Evolutionary conservation across 2,329 filamentous ascomycete species (phyloP).

Genomic region (Lachnellula hyalina): DNA sequence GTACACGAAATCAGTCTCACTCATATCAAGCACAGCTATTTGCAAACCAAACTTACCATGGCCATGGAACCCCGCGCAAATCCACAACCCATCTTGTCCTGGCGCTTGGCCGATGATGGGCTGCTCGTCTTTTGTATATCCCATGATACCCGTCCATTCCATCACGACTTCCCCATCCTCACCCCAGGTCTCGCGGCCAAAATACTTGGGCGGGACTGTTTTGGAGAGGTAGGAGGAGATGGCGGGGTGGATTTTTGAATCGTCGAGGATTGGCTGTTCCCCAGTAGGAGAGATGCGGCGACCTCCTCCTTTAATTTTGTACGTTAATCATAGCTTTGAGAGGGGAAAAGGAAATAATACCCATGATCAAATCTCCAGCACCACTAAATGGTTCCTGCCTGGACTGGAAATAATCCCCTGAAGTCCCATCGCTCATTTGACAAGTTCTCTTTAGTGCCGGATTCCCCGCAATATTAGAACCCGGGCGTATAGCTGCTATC

Average conservation of each 20-base stretch:
- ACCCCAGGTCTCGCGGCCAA: constrained; percentile 40
- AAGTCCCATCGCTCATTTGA: constrained; percentile 17
- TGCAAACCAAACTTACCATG: constrained; percentile 15
- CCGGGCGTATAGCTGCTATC: constrained; percentile 38
- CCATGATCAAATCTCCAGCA: constrained; percentile 27
- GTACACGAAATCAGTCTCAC: neutral
- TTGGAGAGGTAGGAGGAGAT: constrained; percentile 17
- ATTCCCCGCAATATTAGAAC: constrained; percentile 22
- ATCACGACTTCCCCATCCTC: constrained; percentile 39
- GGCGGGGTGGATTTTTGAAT: constrained; percentile 20
- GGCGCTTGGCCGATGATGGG: constrained; percentile 47
- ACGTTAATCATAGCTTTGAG: neutral
- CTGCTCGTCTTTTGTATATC: constrained; percentile 45
- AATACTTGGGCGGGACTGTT: constrained; percentile 26
- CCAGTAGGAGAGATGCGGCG: neutral
- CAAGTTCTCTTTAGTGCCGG: constrained; percentile 19
- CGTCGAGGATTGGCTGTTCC: constrained; percentile 27
- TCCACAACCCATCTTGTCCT: constrained; percentile 31
- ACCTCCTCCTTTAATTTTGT: constrained; percentile 8
- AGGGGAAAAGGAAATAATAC: neutral
- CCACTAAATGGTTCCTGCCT: constrained; percentile 23
- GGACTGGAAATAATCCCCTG: constrained; percentile 33
- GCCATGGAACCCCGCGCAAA: constrained; percentile 22
- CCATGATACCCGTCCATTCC: constrained; percentile 53
- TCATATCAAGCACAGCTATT: neutral